These are phyloP conservation scores for Setomelanomma holmii DNA, from an alignment of 2,329 filamentous ascomycete species.

Conservation along the genomic window DNA sequence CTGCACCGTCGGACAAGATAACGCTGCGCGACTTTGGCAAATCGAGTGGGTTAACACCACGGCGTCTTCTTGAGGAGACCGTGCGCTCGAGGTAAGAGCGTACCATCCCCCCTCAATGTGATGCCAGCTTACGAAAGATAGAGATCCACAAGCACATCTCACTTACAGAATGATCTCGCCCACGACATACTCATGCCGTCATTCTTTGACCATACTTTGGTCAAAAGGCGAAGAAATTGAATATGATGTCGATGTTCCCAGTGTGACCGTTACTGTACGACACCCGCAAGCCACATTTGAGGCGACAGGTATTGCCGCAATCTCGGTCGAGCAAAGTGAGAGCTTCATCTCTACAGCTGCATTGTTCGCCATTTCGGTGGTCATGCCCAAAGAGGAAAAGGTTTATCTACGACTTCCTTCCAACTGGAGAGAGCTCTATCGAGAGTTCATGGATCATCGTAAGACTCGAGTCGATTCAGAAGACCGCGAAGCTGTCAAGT, in stretches of 20 bases:
- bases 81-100: conserved; percentile 73
- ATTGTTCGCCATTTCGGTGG: conserved; percentile 80
- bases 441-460: conserved; percentile 74
- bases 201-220: conserved; percentile 79
- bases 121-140: conserved; percentile 37
- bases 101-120: not conserved
- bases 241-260: conserved; percentile 51
- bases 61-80: conserved; percentile 82
- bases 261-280: conserved; percentile 55
- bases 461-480: conserved; percentile 73
- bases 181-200: conserved; percentile 76
- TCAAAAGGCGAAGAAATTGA: conserved; percentile 71
- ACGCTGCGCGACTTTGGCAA: conserved; percentile 84
- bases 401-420: conserved; percentile 78
- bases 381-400: conserved; percentile 85
- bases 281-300: conserved; percentile 65
- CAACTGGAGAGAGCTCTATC: conserved; percentile 85
- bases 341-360: conserved; percentile 82
- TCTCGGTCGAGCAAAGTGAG: conserved; percentile 82
- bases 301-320: conserved; percentile 77
- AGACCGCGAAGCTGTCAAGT: conserved; percentile 73
- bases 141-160: conserved; percentile 74
- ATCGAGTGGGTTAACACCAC: conserved; percentile 77
- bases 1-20: conserved; percentile 58
- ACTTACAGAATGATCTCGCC: conserved; percentile 74